Evolutionary conservation across 2,329 filamentous ascomycete genomes (phyloP).

Genomic region (Fusarium setosum): DNA sequence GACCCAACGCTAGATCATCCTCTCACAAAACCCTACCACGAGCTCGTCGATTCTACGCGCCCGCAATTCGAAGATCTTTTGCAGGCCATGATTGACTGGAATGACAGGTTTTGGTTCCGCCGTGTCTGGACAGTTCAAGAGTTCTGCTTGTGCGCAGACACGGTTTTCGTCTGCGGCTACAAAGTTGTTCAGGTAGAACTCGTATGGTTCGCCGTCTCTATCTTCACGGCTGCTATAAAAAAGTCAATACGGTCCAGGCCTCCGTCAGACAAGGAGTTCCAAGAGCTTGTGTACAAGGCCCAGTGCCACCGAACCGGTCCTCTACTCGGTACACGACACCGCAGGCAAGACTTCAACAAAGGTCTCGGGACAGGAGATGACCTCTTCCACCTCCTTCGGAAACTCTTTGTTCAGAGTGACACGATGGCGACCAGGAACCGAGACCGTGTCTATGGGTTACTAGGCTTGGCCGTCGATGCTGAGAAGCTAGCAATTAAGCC

Average conservation of each 20-base stretch:
- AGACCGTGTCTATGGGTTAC: conserved; percentile 1
- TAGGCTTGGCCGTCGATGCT: conserved; percentile 1
- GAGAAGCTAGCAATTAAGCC: not conserved
- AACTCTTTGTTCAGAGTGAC: not conserved
- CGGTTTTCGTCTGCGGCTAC: conserved; percentile 1
- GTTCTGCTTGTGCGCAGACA: not conserved
- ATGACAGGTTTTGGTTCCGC: conserved; percentile 2
- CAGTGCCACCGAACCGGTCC: not conserved
- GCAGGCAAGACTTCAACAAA: not conserved
- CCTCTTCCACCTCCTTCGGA: not conserved
- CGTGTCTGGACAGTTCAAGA: conserved; percentile 7
- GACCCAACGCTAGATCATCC: not conserved
- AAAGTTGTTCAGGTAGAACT: not conserved
- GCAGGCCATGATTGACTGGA: not conserved
- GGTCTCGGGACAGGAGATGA: not conserved
- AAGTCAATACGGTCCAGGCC: not conserved
- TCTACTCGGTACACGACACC: not conserved
- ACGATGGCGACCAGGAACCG: not conserved
- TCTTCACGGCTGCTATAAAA: not conserved
- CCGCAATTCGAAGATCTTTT: not conserved
- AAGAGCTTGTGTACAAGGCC: not conserved
- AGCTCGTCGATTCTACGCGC: not conserved
- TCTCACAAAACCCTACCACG: not conserved
- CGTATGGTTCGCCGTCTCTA: not conserved
- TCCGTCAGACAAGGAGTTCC: not conserved